Conservation (phyloP, 1,139 yeast genomes). For the Schizosaccharomyces versatilis region DNA sequence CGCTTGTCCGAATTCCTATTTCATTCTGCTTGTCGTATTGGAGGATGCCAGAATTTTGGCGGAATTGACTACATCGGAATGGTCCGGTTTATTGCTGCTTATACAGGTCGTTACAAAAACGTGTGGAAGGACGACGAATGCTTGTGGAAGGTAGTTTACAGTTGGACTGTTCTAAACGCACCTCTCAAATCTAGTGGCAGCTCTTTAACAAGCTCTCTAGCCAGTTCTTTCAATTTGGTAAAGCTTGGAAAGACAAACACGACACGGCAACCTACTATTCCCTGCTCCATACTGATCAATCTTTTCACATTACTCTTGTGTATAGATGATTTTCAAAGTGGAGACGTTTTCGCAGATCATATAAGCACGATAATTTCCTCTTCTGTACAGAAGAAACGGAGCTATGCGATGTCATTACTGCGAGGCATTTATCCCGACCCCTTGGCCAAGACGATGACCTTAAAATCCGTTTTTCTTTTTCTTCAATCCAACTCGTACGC, state of each 20-base stretch:
- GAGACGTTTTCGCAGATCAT: background rate
- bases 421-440: background rate
- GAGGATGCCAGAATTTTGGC: background rate
- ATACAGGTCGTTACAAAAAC: background rate
- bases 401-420: background rate
- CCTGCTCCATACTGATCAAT: no score
- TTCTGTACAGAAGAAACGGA: background rate
- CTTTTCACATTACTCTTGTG: background rate
- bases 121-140: background rate
- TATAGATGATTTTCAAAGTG: background rate
- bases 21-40: background rate
- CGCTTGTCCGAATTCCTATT: background rate
- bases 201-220: background rate
- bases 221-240: no score
- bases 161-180: background rate
- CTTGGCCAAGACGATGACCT: background rate
- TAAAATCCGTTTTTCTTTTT: background rate
- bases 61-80: background rate
- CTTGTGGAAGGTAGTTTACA: background rate
- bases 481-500: background rate
- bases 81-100: background rate
- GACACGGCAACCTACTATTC: no score
- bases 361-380: background rate
- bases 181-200: background rate
- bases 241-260: no score